These are phyloP conservation scores for Paramecium biaurelia DNA, from an alignment of 73 alveolate species.

Conservation along the genomic window DNA sequence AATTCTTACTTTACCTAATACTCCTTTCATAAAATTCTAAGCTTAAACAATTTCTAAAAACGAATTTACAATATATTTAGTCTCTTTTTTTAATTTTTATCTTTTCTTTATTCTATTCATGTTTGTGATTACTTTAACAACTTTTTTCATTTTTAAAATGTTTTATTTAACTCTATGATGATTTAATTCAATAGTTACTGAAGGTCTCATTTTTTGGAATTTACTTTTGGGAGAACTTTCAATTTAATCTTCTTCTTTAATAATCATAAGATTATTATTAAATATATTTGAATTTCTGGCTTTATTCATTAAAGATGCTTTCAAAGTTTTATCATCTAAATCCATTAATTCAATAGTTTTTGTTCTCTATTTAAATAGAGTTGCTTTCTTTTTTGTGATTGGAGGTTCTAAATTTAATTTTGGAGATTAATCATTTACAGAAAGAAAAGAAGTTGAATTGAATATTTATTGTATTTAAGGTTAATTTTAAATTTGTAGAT, in stretches of 20 bases:
- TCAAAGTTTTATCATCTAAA: neutral
- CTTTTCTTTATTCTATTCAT: slow-evolving; percentile 14
- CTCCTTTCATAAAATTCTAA: neutral
- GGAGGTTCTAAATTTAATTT: slow-evolving; percentile 22
- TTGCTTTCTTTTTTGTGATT: neutral
- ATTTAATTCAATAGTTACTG: neutral
- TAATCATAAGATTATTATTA: neutral
- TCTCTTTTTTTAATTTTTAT: neutral
- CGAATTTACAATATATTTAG: neutral
- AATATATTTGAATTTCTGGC: neutral
- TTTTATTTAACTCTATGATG: neutral
- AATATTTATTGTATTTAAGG: neutral
- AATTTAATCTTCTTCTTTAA: neutral
- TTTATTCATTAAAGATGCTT: neutral
- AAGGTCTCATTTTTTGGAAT: neutral
- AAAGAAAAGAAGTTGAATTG: neutral
- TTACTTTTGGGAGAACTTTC: neutral
- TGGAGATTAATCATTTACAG: neutral
- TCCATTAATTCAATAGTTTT: neutral
- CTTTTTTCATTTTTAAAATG: neutral
- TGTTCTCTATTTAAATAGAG: neutral
- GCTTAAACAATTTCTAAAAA: neutral
- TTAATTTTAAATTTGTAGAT: neutral
- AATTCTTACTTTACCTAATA: neutral
- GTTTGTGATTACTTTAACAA: neutral